Base-by-base conservation (phyloP, 176 grass and related monocot species). In the Lolium rigidum region DNA sequence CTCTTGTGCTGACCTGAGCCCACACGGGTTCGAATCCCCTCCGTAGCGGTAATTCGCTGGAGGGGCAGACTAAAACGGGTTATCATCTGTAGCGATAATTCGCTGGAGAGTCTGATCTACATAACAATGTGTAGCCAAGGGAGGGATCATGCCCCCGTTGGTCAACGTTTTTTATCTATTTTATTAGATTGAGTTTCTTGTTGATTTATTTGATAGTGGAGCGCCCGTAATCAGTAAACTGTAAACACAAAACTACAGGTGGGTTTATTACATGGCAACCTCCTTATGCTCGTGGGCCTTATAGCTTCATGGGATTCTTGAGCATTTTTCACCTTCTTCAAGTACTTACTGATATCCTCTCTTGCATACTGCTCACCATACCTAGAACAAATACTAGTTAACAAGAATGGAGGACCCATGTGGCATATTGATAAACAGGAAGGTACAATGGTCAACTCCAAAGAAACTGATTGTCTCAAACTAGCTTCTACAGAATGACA, bases 251-350 rank as follows among this genome's bases (percentile, higher is more conserved):
- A 80, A 58, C 18, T 57, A 52, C 17, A 80, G 80, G 65, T 55
- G 57, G 71, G 56, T 62, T 81, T 85, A 94, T 97, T 94, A 98
- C 96, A 94, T 95, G 96, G 96, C 71, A 94, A 77, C 82, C 93
- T 95, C 88, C 93, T 95, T 93, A 98, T 92, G 74, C 65, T 89
- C 18, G 93, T 98, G 12, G 96, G 96, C 78, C 96, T 94, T 80
- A 98, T 94, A 66, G 96, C 96, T 94, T 98, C 96, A 94, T 98
- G 96, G 14, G 96, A 90, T 87, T 98, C 96, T 94, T 98, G 96
- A 44, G 96, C 90, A 94, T 94, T 98, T 89, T 98, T 98, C 64
- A 98, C 96, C 70, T 95, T 98, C 80, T 89, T 94, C 18, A 85
- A 91, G 86, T 86, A 94, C 79, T 95, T 95, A 26, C 91, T 87